Percentiles rank a stretch among this genome's conserved stretches.
These are phyloP conservation scores for Fusarium sp. DNA, from an alignment of 2,329 filamentous ascomycete genomes.

Conservation along the genomic window DNA sequence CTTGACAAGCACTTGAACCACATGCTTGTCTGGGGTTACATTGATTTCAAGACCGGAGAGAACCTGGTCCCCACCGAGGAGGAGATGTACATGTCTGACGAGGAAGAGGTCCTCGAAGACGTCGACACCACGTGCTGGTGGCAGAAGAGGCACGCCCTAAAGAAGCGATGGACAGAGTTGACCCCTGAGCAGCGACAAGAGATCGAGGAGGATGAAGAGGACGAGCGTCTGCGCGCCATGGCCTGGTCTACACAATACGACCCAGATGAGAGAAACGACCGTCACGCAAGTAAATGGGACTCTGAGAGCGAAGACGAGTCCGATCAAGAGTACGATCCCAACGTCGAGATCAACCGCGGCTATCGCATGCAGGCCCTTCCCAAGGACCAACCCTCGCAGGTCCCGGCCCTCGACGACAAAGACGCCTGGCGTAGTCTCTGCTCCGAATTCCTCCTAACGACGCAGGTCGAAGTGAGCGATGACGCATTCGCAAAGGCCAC, in stretches of 20 bases:
- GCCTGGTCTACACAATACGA: constrained; percentile 43
- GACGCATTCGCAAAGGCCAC: neutral
- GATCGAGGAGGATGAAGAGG: constrained; percentile 53
- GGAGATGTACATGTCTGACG: constrained; percentile 65
- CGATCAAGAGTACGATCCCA: constrained; percentile 29
- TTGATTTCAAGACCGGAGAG: constrained; percentile 64
- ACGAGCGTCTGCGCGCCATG: constrained; percentile 51
- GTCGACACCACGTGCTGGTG: constrained; percentile 55
- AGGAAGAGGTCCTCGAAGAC: constrained; percentile 51
- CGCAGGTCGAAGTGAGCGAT: constrained; percentile 6
- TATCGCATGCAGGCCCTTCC: constrained; percentile 25
- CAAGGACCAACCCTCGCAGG: neutral
- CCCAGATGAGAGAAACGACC: constrained; percentile 36
- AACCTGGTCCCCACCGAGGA: constrained; percentile 63
- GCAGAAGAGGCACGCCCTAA: constrained; percentile 58
- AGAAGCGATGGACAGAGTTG: constrained; percentile 58
- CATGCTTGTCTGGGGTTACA: constrained; percentile 73
- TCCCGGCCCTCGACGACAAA: constrained; percentile 5
- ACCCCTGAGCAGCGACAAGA: constrained; percentile 51
- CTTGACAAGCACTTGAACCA: constrained; percentile 66
- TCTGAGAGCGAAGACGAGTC: constrained; percentile 27
- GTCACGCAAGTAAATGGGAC: constrained; percentile 19
- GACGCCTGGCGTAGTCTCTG: constrained; percentile 16
- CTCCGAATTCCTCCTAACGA: constrained; percentile 9
- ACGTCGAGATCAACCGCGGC: constrained; percentile 31